These are phyloP conservation scores for Boletus reticulatus DNA, from an alignment of 768 basidiomycete genomes.

Conservation along the genomic window DNA sequence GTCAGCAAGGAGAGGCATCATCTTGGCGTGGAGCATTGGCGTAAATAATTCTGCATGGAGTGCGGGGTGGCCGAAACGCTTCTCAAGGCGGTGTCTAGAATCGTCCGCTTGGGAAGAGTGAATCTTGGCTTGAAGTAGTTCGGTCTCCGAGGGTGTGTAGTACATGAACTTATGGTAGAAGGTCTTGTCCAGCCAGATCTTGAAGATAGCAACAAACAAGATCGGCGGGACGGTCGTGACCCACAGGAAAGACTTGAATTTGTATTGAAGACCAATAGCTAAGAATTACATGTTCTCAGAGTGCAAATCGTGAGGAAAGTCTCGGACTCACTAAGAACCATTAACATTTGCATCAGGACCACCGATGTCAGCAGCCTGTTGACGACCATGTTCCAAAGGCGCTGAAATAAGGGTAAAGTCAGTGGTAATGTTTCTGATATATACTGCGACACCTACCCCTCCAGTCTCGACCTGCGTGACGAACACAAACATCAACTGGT, in stretches of 20 bases:
- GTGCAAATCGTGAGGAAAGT: background rate
- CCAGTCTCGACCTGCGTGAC: slow-evolving; percentile 89
- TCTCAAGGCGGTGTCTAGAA: slow-evolving; percentile 72
- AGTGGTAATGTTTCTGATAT: background rate
- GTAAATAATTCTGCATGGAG: slow-evolving; percentile 85
- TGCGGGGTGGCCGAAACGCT: slow-evolving; percentile 94
- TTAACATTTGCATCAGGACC: slow-evolving; percentile 83
- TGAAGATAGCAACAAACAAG: slow-evolving; percentile 76
- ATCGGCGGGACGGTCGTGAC: slow-evolving; percentile 84
- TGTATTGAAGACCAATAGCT: slow-evolving; percentile 86
- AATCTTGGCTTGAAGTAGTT: slow-evolving; percentile 70
- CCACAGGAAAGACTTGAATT: slow-evolving; percentile 75
- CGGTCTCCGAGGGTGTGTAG: slow-evolving; percentile 80
- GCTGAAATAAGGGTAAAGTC: slow-evolving; percentile 40
- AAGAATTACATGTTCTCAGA: background rate
- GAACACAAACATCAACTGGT: slow-evolving; percentile 94
- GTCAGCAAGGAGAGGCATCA: slow-evolving; percentile 74
- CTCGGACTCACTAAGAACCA: slow-evolving; percentile 74
- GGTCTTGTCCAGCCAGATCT: slow-evolving; percentile 71
- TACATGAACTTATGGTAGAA: slow-evolving; percentile 73
- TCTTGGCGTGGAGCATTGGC: slow-evolving; percentile 82
- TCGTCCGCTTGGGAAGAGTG: slow-evolving; percentile 77
- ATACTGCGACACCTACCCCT: slow-evolving; percentile 56
- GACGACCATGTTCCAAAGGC: slow-evolving; percentile 90
- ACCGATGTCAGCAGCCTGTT: slow-evolving; percentile 82